Conservation (phyloP, 176 grass and related monocot species). For the Aegilops sharonensis region DNA sequence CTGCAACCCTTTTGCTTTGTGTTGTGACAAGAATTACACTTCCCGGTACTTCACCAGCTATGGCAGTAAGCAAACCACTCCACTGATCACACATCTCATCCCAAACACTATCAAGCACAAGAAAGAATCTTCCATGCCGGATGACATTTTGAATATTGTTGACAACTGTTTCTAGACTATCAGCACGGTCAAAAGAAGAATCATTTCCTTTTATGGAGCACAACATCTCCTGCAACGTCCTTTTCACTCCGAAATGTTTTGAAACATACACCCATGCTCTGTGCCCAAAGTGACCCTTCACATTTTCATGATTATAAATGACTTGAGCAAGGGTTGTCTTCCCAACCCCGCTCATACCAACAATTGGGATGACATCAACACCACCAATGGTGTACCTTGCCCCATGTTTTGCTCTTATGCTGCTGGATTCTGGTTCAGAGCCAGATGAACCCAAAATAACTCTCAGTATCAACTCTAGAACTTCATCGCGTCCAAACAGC, state of each 20-base stretch:
- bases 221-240: neutral
- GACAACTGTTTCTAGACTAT: neutral
- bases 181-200: neutral
- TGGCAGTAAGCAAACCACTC: too few species aligned
- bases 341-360: conserved; percentile 1
- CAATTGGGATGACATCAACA: conserved; percentile 12
- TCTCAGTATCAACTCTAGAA: neutral
- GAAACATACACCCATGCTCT: conserved; percentile 6
- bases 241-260: neutral
- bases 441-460: neutral
- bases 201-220: neutral
- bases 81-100: too few species aligned
- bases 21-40: too few species aligned
- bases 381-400: neutral
- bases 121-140: neutral
- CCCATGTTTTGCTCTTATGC: neutral
- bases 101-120: conserved; percentile 3
- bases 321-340: conserved; percentile 7
- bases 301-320: neutral
- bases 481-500: neutral
- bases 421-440: neutral
- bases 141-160: neutral
- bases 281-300: neutral
- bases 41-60: too few species aligned
- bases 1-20: neutral